Base-by-base conservation (phyloP, 805 yeast genomes). In the Cyberlindnera misumaiensis region DNA sequence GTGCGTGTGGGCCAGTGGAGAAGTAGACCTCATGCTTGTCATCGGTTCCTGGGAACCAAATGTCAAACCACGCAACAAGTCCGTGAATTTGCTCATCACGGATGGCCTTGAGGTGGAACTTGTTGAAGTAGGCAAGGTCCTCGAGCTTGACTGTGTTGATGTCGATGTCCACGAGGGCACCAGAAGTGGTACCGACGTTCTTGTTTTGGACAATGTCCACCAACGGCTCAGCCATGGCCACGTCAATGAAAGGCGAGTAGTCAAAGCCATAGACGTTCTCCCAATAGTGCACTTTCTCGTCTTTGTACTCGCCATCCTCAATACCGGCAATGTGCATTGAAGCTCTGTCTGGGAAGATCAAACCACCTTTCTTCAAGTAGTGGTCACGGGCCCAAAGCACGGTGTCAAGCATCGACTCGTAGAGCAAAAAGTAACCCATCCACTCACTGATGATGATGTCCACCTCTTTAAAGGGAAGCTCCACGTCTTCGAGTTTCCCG, bases 401-500 rank as follows among this genome's bases (percentile, higher is more conserved):
- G 20, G 97, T 87, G 63, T 93, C 97, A 60, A 93, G 73, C 99
- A 93, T 93, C 44, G 96, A 85, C 71, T 93, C 99, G 60, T 90
- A 93, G 40, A 94, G 71, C 51, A 94, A 64, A 56, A 93, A 93
- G 63, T 93, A 93, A 13, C 99, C 99, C 99, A 93, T 93, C 99
- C 99, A 93, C 64, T 93, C 99, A 47, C 93, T 80, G 44, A 93
- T 80, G 49, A 93, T 93, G 52, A 93, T 90, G 60, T 93, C 99
- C 39, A 93, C 99, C 58, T 83, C 70, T 40, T 79, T 78, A 48
- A 73, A 89, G 29, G 97, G 97, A 51, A 93, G 68, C 32, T 62
- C 72, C 40, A 94, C 85, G 55, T 93, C 98, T 66, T 93, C 99
- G 63, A 93, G 72, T 58, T 93, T 93, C 34, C 98, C 98, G 62